These are phyloP conservation scores for Ogataea philodendri DNA, from an alignment of 805 yeast genomes.

Conservation along the genomic window DNA sequence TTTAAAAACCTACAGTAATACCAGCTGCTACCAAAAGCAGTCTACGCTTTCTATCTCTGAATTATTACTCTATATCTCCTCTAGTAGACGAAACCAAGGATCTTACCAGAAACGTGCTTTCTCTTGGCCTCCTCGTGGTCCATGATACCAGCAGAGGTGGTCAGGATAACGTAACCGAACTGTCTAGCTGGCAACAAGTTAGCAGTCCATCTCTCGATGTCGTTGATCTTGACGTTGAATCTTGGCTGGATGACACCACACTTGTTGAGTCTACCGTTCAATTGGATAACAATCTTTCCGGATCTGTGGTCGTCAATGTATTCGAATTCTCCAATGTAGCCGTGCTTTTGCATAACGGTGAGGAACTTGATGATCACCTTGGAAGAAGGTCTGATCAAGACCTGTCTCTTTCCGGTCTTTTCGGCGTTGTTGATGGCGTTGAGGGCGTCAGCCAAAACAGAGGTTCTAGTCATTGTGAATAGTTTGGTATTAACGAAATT, in stretches of 20 bases:
- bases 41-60: too few relatives aligned
- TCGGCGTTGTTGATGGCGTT: slow-evolving; percentile 99
- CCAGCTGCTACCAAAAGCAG: neutral
- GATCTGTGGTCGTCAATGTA: slow-evolving; percentile 99
- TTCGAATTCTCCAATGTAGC: slow-evolving; percentile 97
- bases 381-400: slow-evolving; percentile 95
- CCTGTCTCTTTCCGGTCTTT: slow-evolving; percentile 99
- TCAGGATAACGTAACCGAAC: slow-evolving; percentile 95
- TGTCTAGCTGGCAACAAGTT: slow-evolving; percentile 99
- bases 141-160: slow-evolving; percentile 99
- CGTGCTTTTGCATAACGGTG: slow-evolving; percentile 96
- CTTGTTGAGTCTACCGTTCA: slow-evolving; percentile 98
- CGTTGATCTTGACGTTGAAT: slow-evolving; percentile 93
- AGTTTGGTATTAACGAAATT: slow-evolving; percentile 6
- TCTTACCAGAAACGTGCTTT: slow-evolving; percentile 99
- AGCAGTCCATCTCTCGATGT: slow-evolving; percentile 97
- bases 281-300: slow-evolving; percentile 94
- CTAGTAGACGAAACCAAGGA: slow-evolving; percentile 96
- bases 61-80: slow-evolving; percentile 12
- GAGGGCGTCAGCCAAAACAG: slow-evolving; percentile 98
- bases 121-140: slow-evolving; percentile 99
- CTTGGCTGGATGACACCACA: slow-evolving; percentile 99
- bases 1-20: too few relatives aligned
- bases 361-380: slow-evolving; percentile 97
- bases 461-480: slow-evolving; percentile 87